A percentile compares a stretch with the other conserved stretches of the same genome.
Conservation (phyloP, 371 early-diverging fungal species). For the Rhizopus microsporus region DNA sequence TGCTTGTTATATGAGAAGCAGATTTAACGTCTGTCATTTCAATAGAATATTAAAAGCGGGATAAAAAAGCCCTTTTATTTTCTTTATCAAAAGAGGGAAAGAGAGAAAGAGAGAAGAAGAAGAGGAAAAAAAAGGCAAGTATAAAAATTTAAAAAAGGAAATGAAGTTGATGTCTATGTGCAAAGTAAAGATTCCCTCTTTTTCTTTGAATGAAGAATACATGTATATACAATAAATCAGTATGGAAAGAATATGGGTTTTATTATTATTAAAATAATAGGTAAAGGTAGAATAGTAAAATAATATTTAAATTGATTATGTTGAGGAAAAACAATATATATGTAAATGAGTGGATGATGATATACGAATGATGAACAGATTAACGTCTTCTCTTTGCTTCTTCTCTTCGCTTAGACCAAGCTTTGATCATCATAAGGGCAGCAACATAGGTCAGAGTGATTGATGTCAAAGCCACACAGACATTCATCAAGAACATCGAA, state of each 20-base stretch:
- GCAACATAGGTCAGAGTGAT: constrained; percentile 45
- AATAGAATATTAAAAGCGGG: neutral
- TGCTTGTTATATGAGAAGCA: constrained; percentile 19
- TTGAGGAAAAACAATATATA: too few relatives aligned
- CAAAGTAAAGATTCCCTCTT: neutral
- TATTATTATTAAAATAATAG: too few relatives aligned
- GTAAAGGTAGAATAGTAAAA: too few relatives aligned
- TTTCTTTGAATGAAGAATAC: too few relatives aligned
- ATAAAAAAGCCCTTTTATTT: neutral
- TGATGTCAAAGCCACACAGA: constrained; percentile 42
- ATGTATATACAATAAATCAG: neutral
- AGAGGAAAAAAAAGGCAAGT: constrained; percentile 2
- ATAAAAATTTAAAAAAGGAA: constrained; percentile 5
- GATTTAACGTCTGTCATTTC: constrained; percentile 24
- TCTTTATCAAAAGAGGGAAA: constrained; percentile 7
- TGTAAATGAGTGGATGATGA: neutral
- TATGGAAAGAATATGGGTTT: too few relatives aligned
- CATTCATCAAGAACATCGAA: constrained; percentile 54
- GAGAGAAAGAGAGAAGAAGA: neutral
- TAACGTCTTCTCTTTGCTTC: constrained; percentile 21
- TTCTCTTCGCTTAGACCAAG: constrained; percentile 49
- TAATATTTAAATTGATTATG: too few relatives aligned
- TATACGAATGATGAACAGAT: neutral
- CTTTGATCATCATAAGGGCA: constrained; percentile 39
- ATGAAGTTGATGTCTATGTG: neutral